Evolutionary conservation across 2,329 filamentous ascomycete genomes (phyloP).

Genomic region (Colletotrichum nymphaeae): DNA sequence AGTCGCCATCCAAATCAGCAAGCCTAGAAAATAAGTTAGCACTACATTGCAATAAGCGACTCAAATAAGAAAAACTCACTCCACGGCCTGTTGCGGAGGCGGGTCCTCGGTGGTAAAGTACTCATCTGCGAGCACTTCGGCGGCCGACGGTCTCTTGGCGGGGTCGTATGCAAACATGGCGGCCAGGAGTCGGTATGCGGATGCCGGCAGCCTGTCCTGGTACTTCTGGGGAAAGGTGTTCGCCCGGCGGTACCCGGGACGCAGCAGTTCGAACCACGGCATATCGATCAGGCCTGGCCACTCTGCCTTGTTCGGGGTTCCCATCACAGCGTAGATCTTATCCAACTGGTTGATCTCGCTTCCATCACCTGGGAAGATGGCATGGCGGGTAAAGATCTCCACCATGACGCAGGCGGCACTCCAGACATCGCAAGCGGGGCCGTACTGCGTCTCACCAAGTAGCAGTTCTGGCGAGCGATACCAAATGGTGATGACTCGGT

Average conservation of each 20-base stretch:
- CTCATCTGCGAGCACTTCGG: constrained; percentile 84
- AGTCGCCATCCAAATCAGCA: constrained; percentile 86
- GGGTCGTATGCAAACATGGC: constrained; percentile 94
- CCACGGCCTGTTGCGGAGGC: constrained; percentile 78
- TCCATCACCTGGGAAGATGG: constrained; percentile 95
- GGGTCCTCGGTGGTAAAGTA: constrained; percentile 92
- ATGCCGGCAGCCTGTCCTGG: constrained; percentile 78
- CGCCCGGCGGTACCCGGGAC: constrained; percentile 78
- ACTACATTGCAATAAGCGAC: constrained; percentile 15
- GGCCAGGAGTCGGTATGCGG: constrained; percentile 84
- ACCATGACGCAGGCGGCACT: constrained; percentile 96
- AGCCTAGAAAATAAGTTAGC: constrained; percentile 66
- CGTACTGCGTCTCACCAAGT: constrained; percentile 90
- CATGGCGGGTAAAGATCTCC: constrained; percentile 93
- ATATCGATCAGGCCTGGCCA: constrained; percentile 95
- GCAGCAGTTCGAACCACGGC: constrained; percentile 95
- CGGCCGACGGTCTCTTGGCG: constrained; percentile 81
- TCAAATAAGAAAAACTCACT: constrained; percentile 67
- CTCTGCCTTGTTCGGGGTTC: constrained; percentile 84
- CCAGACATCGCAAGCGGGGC: constrained; percentile 93
- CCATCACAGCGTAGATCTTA: constrained; percentile 93
- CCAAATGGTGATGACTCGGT: constrained; percentile 99
- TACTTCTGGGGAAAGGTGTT: constrained; percentile 88
- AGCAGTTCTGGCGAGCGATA: constrained; percentile 93
- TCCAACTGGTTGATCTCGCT: constrained; percentile 96